Conservation (phyloP, 345 rosid species). For the Murraya koenigii region DNA sequence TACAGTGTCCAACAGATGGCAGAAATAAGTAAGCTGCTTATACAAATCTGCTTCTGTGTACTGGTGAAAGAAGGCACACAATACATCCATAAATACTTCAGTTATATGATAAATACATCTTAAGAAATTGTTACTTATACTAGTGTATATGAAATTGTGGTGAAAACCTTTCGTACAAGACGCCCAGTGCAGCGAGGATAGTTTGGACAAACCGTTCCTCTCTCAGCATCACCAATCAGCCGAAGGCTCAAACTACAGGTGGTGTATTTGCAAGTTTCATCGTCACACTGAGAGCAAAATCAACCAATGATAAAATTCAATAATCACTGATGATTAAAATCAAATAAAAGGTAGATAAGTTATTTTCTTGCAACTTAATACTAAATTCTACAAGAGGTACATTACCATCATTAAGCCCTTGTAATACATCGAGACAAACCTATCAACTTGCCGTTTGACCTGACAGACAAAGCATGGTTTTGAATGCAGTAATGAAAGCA, state of each 20-base stretch:
- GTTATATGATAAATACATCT: neutral
- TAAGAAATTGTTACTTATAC: neutral
- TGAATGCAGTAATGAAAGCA: neutral
- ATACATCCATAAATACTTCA: neutral
- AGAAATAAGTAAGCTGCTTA: slow-evolving; percentile 85
- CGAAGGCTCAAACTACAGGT: slow-evolving; percentile 65
- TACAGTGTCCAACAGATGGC: slow-evolving; percentile 69
- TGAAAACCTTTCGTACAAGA: slow-evolving; percentile 68
- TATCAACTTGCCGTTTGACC: slow-evolving; percentile 85
- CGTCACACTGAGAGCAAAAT: slow-evolving; percentile 68
- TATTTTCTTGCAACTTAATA: neutral
- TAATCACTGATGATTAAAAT: neutral
- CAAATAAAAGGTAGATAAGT: neutral
- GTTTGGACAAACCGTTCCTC: slow-evolving; percentile 96
- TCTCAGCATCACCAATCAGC: slow-evolving; percentile 76
- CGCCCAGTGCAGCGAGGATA: slow-evolving; percentile 88
- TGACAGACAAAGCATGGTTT: slow-evolving; percentile 28
- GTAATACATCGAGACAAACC: slow-evolving; percentile 69
- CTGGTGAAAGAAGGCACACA: slow-evolving; percentile 31
- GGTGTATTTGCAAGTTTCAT: slow-evolving; percentile 83
- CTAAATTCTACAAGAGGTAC: slow-evolving; percentile 7
- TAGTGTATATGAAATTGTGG: neutral
- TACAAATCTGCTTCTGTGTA: slow-evolving; percentile 88
- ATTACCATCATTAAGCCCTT: slow-evolving; percentile 90
- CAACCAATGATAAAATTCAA: neutral